Conservation (phyloP, 345 rosid species). For the Capsella bursapastoris region DNA sequence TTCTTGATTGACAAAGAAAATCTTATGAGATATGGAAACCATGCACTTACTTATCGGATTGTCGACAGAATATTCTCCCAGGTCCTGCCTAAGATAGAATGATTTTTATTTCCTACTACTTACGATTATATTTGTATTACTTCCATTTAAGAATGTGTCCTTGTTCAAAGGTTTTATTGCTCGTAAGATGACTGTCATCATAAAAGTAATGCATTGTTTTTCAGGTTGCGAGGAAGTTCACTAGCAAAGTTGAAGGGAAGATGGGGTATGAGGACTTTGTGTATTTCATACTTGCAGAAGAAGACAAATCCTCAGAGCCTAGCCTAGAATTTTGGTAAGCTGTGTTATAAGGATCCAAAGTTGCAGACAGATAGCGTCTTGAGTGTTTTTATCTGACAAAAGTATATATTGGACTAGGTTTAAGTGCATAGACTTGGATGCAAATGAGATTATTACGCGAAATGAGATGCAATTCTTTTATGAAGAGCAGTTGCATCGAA, state of each 20-base stretch:
- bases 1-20: constrained; percentile 96
- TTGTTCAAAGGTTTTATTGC: constrained; percentile 2
- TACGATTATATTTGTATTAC: no score
- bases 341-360: not conserved
- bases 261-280: constrained; percentile 99
- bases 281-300: constrained; percentile 94
- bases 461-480: constrained; percentile 92
- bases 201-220: not conserved
- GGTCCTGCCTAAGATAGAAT: constrained; percentile 53
- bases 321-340: constrained; percentile 96
- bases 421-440: constrained; percentile 96
- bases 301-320: constrained; percentile 93
- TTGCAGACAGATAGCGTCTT: not conserved
- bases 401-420: constrained; percentile 58
- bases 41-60: constrained; percentile 96
- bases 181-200: not conserved
- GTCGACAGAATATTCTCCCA: constrained; percentile 94
- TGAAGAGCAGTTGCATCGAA: constrained; percentile 96
- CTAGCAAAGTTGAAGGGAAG: constrained; percentile 86
- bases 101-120: not conserved
- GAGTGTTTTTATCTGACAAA: constrained; percentile 34
- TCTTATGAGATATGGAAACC: constrained; percentile 96
- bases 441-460: constrained; percentile 81
- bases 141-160: not conserved
- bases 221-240: constrained; percentile 85